Conservation (phyloP, 2,329 filamentous ascomycete species). For the Neofusicoccum umdonicola region DNA sequence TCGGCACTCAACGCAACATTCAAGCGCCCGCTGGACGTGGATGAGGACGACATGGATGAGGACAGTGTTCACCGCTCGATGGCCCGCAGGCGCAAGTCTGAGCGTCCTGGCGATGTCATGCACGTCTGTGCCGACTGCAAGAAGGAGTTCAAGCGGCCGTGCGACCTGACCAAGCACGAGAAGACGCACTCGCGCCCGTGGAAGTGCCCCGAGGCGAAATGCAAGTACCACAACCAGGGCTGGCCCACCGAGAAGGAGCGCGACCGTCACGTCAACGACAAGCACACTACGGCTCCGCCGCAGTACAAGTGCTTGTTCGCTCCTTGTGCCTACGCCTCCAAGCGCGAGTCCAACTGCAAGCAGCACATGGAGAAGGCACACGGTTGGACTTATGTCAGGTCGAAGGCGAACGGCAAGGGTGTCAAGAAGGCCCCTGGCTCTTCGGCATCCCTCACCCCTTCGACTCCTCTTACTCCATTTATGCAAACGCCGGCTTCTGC, state of each 20-base stretch:
- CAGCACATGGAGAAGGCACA: conserved; percentile 99
- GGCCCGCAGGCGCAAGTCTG: conserved; percentile 93
- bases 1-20: conserved; percentile 46
- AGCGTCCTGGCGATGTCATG: conserved; percentile 77
- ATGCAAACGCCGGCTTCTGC: conserved; percentile 35
- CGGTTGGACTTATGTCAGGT: conserved; percentile 84
- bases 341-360: conserved; percentile 95
- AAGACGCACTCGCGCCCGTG: conserved; percentile 96
- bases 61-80: conserved; percentile 86
- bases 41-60: conserved; percentile 69
- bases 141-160: conserved; percentile 95
- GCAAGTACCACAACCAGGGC: conserved; percentile 86
- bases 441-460: conserved; percentile 30
- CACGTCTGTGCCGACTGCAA: conserved; percentile 71
- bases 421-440: conserved; percentile 32
- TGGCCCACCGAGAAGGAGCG: conserved; percentile 99
- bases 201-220: conserved; percentile 80
- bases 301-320: conserved; percentile 81
- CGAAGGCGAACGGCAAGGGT: conserved; percentile 80
- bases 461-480: conserved; percentile 36
- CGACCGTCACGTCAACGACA: conserved; percentile 94
- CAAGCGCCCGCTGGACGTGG: conserved; percentile 51
- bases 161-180: conserved; percentile 95
- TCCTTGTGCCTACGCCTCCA: conserved; percentile 89
- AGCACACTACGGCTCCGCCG: conserved; percentile 76